Evolutionary conservation across 176 grass and related monocot genomes (phyloP), one percentile per base, ranked within the genome.

Genomic region (Carex myosuroides): DNA sequence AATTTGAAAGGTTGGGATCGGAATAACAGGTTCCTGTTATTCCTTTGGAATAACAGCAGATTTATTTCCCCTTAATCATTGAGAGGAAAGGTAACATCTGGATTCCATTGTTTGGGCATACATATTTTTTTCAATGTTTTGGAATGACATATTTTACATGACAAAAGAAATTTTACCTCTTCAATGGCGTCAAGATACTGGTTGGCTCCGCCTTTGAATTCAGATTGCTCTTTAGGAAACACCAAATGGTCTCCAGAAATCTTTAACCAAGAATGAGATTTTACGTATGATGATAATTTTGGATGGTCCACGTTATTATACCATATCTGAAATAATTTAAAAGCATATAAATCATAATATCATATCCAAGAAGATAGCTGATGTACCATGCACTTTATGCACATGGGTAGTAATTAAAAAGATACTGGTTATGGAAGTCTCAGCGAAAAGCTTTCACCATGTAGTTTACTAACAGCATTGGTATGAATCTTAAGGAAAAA

Each of bases 111-210:
- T 64, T 81, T 41, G 35, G 56, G 79, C 32, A 39, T 62, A 62
- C 11, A 18, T 81, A 17, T 20, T 21, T 16, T 61, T 64, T 63
- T 46, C 29, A 80, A 61, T 39, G 33, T 8, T 81, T 81, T 60
- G 18, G 79, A 64, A 35, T 22, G 18, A 64, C 55, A 42, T 81
- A 42, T 42, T 30, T 35, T 16, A 62, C 64, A 81, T 20, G 63
- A 46, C 77, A 30, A 63, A 84, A 21, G n/a, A 33, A 32, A 78
- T 80, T 56, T 84, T 91, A 98, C 95, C 89, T 98, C 92, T 71
- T 92, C 91, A 83, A 98, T 93, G 70, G 88, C 78, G 44, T 93
- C 85, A 21, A 98, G 21, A 88, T 98, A 98, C 60, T 95, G 91
- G 16, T 21, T 87, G 60, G 91, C 86, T 0, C 92, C 89, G 44